Conservation (phyloP, 2,329 filamentous ascomycete genomes). For the Magnaporthiopsis poae region DNA sequence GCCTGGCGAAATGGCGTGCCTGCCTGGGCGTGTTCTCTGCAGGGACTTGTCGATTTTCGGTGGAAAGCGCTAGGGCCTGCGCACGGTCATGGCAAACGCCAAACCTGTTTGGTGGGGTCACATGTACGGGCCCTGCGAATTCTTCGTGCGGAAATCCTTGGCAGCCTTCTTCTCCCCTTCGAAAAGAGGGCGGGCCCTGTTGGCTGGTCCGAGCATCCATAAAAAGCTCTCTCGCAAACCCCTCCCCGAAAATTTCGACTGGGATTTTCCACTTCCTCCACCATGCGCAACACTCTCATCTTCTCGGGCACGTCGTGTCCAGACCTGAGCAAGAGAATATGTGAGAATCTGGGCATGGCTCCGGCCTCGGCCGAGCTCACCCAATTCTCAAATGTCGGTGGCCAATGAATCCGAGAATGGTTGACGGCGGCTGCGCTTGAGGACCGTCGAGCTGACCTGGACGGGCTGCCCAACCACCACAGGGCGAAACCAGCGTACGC, state of each 20-base stretch:
- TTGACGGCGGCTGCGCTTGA: background rate
- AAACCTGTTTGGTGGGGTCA: constrained; percentile 3
- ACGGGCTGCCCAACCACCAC: constrained; percentile 16
- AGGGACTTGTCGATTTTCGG: too few relatives aligned
- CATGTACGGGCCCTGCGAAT: background rate
- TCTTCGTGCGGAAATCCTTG: background rate
- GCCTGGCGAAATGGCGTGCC: too few relatives aligned
- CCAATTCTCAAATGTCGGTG: constrained; percentile 55
- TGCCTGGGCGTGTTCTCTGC: too few relatives aligned
- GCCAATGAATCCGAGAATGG: background rate
- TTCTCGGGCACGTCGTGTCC: constrained; percentile 61
- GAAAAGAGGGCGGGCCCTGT: constrained; percentile 4
- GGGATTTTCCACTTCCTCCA: constrained; percentile 5
- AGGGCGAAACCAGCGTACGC: constrained; percentile 62
- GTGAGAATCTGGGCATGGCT: constrained; percentile 56
- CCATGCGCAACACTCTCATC: constrained; percentile 47
- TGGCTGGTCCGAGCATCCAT: constrained; percentile 4
- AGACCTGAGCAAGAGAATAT: constrained; percentile 54
- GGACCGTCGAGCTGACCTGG: constrained; percentile 18
- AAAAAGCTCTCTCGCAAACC: constrained; percentile 9
- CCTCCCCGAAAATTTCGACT: constrained; percentile 8
- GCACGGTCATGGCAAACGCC: background rate
- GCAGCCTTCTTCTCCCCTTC: too few relatives aligned
- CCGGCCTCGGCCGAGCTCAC: constrained; percentile 56
- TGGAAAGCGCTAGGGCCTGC: too few relatives aligned